phyloP scores from a whole-genome alignment of 169 alveolate species.

The Blepharisma undulans region DNA sequence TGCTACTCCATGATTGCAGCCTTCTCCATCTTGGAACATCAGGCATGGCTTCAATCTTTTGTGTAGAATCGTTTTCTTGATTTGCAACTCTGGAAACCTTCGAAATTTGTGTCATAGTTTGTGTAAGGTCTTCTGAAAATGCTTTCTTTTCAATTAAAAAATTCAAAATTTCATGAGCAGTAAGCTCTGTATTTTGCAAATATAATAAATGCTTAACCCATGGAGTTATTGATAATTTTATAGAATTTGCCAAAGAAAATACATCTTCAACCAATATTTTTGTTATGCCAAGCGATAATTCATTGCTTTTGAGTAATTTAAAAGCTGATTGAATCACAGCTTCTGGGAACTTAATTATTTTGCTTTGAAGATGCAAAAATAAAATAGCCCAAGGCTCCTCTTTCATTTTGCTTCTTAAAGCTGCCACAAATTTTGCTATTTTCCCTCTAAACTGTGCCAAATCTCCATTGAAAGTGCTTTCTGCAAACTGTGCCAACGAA shows the following conservation, averaged over 20 bases:
- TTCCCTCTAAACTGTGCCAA: not conserved
- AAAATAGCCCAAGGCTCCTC: constrained; percentile 38
- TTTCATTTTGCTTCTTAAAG: not conserved
- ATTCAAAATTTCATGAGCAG: constrained; percentile 10
- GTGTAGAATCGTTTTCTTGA: not conserved
- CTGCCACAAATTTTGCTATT: not conserved
- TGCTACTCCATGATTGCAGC: not conserved
- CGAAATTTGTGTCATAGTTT: not conserved
- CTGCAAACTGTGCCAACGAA: constrained; percentile 8
- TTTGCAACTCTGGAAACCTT: not conserved
- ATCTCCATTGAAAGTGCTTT: not conserved
- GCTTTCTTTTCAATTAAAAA: not conserved
- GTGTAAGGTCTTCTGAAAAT: not conserved
- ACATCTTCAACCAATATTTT: not conserved
- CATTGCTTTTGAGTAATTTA: not conserved
- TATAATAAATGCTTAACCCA: not conserved
- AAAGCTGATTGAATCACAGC: constrained; percentile 1
- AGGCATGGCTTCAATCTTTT: not conserved
- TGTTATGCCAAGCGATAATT: not conserved
- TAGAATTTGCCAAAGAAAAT: not conserved
- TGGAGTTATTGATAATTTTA: not conserved
- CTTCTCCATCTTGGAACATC: not conserved
- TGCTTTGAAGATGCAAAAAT: not conserved
- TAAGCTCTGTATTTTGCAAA: not conserved
- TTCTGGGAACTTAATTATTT: not conserved